phyloP scores from a whole-genome alignment of 352 stramenopile species.

The Albugo candida region DNA sequence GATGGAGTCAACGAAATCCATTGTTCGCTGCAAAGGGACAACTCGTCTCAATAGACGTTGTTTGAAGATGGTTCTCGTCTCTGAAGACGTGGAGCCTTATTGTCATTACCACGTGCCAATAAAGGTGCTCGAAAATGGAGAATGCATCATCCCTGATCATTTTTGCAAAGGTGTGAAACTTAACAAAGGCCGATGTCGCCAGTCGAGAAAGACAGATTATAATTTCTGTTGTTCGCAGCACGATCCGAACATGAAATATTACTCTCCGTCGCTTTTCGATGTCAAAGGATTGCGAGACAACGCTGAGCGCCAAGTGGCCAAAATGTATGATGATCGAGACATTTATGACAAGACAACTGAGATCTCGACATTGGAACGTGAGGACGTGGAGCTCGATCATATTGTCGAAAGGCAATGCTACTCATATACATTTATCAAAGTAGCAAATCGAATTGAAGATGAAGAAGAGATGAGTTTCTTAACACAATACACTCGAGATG shows the following conservation, averaged over 20 bases:
- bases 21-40: too few relatives aligned
- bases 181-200: too few relatives aligned
- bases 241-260: slow-evolving; percentile 10
- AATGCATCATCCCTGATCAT: too few relatives aligned
- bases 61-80: too few relatives aligned
- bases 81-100: too few relatives aligned
- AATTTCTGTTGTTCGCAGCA: slow-evolving; percentile 20
- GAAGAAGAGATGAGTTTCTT: slow-evolving; percentile 1
- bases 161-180: too few relatives aligned
- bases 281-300: slow-evolving; percentile 9
- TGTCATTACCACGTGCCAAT: too few relatives aligned
- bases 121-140: too few relatives aligned
- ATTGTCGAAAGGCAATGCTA: slow-evolving; percentile 30
- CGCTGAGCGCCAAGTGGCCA: slow-evolving; percentile 11
- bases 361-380: slow-evolving; percentile 10
- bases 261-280: slow-evolving; percentile 17
- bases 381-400: slow-evolving; percentile 18
- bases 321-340: slow-evolving; percentile 12
- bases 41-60: too few relatives aligned
- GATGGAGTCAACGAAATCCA: too few relatives aligned
- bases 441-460: slow-evolving; percentile 9
- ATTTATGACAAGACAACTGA: slow-evolving; percentile 19
- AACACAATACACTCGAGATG: slow-evolving; percentile 11
- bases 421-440: slow-evolving; percentile 14
- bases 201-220: slow-evolving; percentile 9